Conservation (phyloP, 257 asterid genomes). For the Solanum pimpinellifolium region DNA sequence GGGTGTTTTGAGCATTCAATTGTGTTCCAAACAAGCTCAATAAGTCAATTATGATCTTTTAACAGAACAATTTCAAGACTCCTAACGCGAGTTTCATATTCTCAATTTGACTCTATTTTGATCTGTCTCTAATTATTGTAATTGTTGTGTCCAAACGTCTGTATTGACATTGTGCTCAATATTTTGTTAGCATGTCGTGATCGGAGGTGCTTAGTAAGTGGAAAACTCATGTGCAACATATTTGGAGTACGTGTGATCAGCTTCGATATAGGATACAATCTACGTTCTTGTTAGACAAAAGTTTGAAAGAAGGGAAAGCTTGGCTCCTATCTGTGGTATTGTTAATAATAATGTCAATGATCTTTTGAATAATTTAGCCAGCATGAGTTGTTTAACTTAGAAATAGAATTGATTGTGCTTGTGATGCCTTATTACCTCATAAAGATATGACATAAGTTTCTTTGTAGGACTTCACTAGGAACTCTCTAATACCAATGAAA, state of each 20-base stretch:
- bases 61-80: no score
- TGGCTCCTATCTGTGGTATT: neutral
- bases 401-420: neutral
- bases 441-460: neutral
- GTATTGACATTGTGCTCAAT: neutral
- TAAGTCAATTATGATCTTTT: neutral
- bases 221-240: no score
- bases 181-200: no score
- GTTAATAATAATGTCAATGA: no score
- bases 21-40: neutral
- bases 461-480: neutral
- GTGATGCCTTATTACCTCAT: neutral
- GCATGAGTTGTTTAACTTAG: neutral
- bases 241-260: no score
- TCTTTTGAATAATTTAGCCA: no score
- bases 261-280: no score
- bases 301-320: neutral
- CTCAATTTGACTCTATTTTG: neutral
- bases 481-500: no score
- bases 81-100: rapidly evolving
- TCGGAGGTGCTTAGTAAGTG: no score
- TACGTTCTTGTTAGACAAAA: no score
- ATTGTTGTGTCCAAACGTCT: neutral
- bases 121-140: neutral
- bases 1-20: neutral